Base-by-base conservation (phyloP, 441 rosid genomes). In the Pelargonium fulgidum region DNA sequence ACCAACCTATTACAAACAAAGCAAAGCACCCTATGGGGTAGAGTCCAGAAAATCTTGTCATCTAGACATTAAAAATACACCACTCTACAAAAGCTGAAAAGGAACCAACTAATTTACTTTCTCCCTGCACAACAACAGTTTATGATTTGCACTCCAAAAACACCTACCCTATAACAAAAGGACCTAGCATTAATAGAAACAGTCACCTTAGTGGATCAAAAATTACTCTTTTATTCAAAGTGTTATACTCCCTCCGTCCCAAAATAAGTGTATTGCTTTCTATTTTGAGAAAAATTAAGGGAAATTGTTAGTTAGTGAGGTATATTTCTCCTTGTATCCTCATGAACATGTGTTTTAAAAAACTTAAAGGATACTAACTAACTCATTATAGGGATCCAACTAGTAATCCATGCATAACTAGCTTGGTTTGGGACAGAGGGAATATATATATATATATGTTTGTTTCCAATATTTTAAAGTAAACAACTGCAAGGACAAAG, bases 41-140 rank as follows among this genome's bases (percentile, higher is more conserved):
- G 64, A 59, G 64, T 59, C 33, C 64, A 20, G 33, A 20, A 59
- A 20, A 59, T 20, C 11, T 59, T 5, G 14, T 20, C 64, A 24
- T 59, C 64, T 9, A 22, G 64, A 59, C 26, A 58, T 19, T 59
- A 20, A 59, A 59, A 29, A 59, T 59, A 4, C 64, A 59, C 64
- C 64, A 59, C 14, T 54, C 33, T 22, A 59, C 61, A 54, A 22
- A 59, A 59, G 64, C 36, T 59, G 64, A 59, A 59, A 17, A 59
- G 14, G 33, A 20, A 59, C 64, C 64, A 22, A 59, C 36, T 59
- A 26, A 26, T 26, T 26, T 20, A 59, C 64, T 59, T 59, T 22
- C 64, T 59, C 64, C 22, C 14, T 59, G 36, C 64, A 58, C 29
- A 20, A 5, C 29, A 58, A 58, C 29, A 4, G 1, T 20, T 9